Evolutionary conservation across 2,329 filamentous ascomycete genomes (phyloP), one percentile per base, ranked within the genome.

Genomic region (Aureobasidium sp.): DNA sequence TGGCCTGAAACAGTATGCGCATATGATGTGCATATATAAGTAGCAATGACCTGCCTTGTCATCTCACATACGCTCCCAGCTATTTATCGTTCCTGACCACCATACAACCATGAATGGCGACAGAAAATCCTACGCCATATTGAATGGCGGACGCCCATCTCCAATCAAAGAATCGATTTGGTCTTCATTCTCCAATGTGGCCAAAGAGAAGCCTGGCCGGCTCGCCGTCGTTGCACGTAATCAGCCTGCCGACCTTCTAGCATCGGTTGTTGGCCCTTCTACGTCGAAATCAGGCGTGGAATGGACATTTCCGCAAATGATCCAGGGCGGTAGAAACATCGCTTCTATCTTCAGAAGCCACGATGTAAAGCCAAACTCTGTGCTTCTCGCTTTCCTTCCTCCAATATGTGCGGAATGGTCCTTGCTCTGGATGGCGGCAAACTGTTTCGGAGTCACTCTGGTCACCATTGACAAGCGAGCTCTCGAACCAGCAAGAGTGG

Each of bases 321-420:
- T 27, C 1, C 12, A 58, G 8, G 55, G 55, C 9, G 55, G 27
- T 6, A 5, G 12, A 2, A 47, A 17, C 11, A n/a, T 58, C 4
- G 55, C 42, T 25, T 44, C 55, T 27, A 20, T 47, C 2, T 17
- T 58, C 42, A 47, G n/a, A 6, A 37, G 20, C 7, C 31, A 39
- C 7, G 29, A 15, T 9, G 42, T 45, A 0, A 47, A 25, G 42
- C 55, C n/a, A 6, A 37, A 37, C 20, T 58, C 42, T 15, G 42
- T 58, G 14, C 29, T 58, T 2, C 42, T 58, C 5, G 42, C 39
- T 14, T 47, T 58, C 12, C 29, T 58, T 1, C 55, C 55, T 17
- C 42, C 55, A 25, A 14, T 58, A 9, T 58, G 55, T 29, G 55
- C 42, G 6, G 55, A 58, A 39, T 58, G 55, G 55, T 47, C 55